Conservation (phyloP, 2,329 filamentous ascomycete genomes). For the Apiospora malaysiana region DNA sequence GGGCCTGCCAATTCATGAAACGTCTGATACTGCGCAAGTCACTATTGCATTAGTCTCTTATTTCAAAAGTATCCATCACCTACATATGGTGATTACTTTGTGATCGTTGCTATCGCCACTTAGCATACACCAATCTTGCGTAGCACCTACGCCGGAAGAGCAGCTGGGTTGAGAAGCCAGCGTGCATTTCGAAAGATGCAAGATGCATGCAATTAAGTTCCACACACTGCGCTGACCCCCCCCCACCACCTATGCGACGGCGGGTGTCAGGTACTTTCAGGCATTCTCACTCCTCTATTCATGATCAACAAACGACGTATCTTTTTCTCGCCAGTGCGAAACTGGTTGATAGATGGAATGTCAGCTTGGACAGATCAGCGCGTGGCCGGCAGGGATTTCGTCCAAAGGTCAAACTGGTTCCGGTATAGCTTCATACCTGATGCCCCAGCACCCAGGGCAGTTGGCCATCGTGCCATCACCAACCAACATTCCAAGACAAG, state of each 20-base stretch:
- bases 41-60: background rate
- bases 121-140: background rate
- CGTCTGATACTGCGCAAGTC: background rate
- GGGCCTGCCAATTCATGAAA: background rate
- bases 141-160: background rate
- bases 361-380: conserved; percentile 40
- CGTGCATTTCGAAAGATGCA: background rate
- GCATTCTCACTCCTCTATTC: background rate
- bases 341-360: conserved; percentile 14
- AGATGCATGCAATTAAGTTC: background rate
- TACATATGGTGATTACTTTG: background rate
- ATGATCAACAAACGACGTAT: background rate
- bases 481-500: background rate
- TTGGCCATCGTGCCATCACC: background rate
- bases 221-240: background rate
- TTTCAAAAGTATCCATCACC: background rate
- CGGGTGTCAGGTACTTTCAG: conserved; percentile 14
- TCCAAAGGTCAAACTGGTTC: conserved; percentile 37
- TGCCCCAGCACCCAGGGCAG: background rate
- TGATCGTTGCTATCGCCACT: background rate
- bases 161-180: background rate
- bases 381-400: conserved; percentile 46
- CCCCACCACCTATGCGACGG: conserved; percentile 9
- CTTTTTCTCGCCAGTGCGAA: conserved; percentile 23
- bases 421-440: conserved; percentile 24